Conservation (phyloP, 1,284 basidiomycete genomes). For the Phylloboletellus chloephorus region DNA sequence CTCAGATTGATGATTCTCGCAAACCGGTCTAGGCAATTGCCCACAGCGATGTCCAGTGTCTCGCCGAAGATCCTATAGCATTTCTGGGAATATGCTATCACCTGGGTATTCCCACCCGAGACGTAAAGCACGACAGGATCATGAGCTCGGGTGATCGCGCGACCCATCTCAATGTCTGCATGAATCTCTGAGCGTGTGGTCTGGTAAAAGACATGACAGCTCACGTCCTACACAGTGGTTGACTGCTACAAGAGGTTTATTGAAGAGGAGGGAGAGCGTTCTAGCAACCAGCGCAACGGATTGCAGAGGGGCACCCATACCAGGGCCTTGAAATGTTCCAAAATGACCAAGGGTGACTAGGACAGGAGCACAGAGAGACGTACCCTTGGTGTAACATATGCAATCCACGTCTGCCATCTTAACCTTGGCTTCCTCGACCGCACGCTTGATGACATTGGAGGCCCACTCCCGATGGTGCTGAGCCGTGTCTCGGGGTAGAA, state of each 20-base stretch:
- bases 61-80: slow-evolving; percentile 99
- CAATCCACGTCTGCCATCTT: slow-evolving; percentile 82
- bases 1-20: slow-evolving; percentile 93
- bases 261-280: slow-evolving; percentile 82
- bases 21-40: slow-evolving; percentile 97
- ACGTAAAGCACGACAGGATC: slow-evolving; percentile 99
- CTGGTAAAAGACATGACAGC: slow-evolving; percentile 1
- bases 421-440: slow-evolving; percentile 67
- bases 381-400: slow-evolving; percentile 96
- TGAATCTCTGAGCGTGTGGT: not conserved
- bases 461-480: slow-evolving; percentile 95
- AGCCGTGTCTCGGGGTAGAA: slow-evolving; percentile 93
- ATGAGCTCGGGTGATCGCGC: slow-evolving; percentile 89
- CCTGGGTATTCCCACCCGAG: slow-evolving; percentile 98
- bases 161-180: slow-evolving; percentile 97
- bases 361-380: slow-evolving; percentile 8
- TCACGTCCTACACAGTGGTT: slow-evolving; percentile 99
- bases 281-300: slow-evolving; percentile 95
- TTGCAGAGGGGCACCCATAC: slow-evolving; percentile 97
- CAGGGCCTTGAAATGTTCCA: slow-evolving; percentile 62
- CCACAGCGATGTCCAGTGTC: slow-evolving; percentile 97
- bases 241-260: slow-evolving; percentile 92
- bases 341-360: not conserved
- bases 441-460: slow-evolving; percentile 76
- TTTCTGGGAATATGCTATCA: slow-evolving; percentile 97